A percentile compares a stretch with the other conserved stretches of the same genome.
Conservation (phyloP, 2,329 filamentous ascomycete species). For the Colletotrichum cereale region DNA sequence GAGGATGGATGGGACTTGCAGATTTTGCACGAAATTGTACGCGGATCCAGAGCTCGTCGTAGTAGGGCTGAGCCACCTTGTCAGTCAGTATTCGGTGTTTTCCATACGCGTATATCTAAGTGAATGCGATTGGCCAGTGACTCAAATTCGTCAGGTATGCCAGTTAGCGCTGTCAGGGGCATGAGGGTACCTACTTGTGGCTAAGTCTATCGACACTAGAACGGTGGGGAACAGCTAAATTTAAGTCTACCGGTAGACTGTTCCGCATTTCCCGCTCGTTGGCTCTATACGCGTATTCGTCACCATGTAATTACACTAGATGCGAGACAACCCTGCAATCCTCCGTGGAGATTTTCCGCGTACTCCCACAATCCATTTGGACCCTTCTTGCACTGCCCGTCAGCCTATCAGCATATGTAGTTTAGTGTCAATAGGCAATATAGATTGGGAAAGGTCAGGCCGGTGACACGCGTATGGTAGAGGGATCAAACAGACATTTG, state of each 20-base stretch:
- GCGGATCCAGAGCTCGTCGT: conserved; percentile 6
- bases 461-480: neutral
- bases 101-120: conserved; percentile 24
- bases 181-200: neutral
- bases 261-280: neutral
- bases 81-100: neutral
- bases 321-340: conserved; percentile 4
- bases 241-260: neutral
- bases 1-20: conserved; percentile 15
- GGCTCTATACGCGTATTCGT: conserved; percentile 33
- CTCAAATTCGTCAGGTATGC: neutral
- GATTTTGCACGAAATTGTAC: conserved; percentile 34
- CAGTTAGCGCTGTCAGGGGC: neutral
- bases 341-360: neutral
- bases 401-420: neutral
- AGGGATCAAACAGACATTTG: neutral
- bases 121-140: neutral
- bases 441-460: neutral
- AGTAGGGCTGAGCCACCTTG: conserved; percentile 32
- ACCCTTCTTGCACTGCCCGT: neutral
- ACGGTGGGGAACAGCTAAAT: conserved; percentile 1
- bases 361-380: neutral
- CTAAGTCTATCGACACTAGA: neutral
- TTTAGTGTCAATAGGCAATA: conserved; percentile 9
- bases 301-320: too few species aligned